Conservation (phyloP, 2,329 filamentous ascomycete species). For the Plenodomus lindquistii region DNA sequence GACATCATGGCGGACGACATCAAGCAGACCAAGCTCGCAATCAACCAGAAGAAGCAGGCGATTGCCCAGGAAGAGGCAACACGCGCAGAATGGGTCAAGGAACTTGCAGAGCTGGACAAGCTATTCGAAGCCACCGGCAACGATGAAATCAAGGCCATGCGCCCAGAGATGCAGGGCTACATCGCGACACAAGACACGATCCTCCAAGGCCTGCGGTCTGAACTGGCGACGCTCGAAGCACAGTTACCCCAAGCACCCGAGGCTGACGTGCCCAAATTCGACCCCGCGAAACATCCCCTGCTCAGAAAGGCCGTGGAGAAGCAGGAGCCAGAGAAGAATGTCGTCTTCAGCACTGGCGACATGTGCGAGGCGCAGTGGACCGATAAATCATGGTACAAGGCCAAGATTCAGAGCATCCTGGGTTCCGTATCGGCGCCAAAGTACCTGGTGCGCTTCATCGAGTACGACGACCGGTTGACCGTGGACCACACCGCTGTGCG, state of each 20-base stretch:
- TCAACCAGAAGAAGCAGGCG: slow-evolving; percentile 30
- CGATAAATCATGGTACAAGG: slow-evolving; percentile 88
- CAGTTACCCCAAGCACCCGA: slow-evolving; percentile 47
- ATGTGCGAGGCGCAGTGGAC: slow-evolving; percentile 89
- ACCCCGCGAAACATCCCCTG: slow-evolving; percentile 77
- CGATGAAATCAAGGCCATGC: slow-evolving; percentile 78
- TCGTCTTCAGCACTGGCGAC: slow-evolving; percentile 83
- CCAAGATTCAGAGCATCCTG: slow-evolving; percentile 89
- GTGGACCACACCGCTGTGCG: slow-evolving; percentile 55
- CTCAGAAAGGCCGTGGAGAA: slow-evolving; percentile 58
- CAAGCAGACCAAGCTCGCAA: slow-evolving; percentile 31
- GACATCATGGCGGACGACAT: slow-evolving; percentile 28
- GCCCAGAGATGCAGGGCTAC: slow-evolving; percentile 79
- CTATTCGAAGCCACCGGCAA: slow-evolving; percentile 77
- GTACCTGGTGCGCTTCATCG: slow-evolving; percentile 94
- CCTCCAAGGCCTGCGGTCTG: slow-evolving; percentile 61
- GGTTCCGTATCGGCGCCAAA: slow-evolving; percentile 89
- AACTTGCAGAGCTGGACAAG: slow-evolving; percentile 68
- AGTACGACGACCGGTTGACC: slow-evolving; percentile 86
- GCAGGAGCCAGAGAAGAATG: slow-evolving; percentile 41
- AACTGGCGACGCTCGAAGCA: slow-evolving; percentile 64
- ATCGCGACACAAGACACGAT: slow-evolving; percentile 78
- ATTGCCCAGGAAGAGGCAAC: slow-evolving; percentile 24
- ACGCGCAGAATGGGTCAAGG: slow-evolving; percentile 21
- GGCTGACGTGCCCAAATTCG: slow-evolving; percentile 64